These are phyloP conservation scores for Emiliania huxleyi DNA, from an alignment of 78 protist genomes.

Conservation along the genomic window DNA sequence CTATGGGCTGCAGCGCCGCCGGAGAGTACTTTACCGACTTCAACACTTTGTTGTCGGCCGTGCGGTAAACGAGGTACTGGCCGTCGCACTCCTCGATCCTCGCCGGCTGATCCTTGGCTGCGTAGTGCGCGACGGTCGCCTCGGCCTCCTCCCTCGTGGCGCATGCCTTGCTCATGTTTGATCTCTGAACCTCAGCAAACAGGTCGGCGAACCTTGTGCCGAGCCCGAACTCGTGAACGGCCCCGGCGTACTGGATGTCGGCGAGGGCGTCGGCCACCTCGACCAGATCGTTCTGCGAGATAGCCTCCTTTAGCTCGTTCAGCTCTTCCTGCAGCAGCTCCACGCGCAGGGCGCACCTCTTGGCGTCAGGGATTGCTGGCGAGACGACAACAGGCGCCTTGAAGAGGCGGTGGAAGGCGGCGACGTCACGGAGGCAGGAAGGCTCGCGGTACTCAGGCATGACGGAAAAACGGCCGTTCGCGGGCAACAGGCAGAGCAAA, in stretches of 20 bases:
- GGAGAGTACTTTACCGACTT: neutral
- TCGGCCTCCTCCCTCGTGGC: neutral
- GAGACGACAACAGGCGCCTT: neutral
- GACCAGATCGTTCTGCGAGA: neutral
- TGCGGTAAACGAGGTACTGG: neutral
- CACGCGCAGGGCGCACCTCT: neutral
- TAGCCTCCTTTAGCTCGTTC: slow-evolving; percentile 15
- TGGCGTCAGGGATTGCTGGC: neutral
- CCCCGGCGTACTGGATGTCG: neutral
- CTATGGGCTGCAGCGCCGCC: neutral
- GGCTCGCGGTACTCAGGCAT: too few relatives aligned
- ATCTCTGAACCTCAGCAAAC: neutral
- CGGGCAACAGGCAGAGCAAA: too few relatives aligned
- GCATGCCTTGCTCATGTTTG: slow-evolving; percentile 20
- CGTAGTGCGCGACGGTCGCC: neutral
- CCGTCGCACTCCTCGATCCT: neutral
- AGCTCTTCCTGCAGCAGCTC: slow-evolving; percentile 11
- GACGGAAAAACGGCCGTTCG: too few relatives aligned
- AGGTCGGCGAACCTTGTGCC: neutral
- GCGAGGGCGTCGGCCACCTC: slow-evolving; percentile 30
- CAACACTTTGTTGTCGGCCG: neutral
- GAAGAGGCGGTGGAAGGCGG: neutral
- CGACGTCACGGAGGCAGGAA: neutral
- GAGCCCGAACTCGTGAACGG: neutral
- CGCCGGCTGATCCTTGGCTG: neutral